Evolutionary conservation across 2,329 filamentous ascomycete species (phyloP), one percentile per base, ranked within the genome.

Genomic region (Trichoderma atroviride): DNA sequence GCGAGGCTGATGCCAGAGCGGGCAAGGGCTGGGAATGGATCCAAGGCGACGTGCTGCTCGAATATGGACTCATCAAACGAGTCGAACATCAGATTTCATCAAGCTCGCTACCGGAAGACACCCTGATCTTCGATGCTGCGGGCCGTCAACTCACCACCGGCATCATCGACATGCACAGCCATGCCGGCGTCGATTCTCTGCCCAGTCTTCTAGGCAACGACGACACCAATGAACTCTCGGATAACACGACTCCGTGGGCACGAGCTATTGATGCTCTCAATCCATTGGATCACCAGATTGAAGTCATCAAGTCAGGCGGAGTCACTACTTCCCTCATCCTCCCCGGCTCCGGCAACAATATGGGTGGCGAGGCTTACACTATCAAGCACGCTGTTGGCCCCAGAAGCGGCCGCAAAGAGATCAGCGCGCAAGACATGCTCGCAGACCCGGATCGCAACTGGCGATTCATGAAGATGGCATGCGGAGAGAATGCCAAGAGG

Each of bases 391-490:
- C 89, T 11, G 86, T 91, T 13, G 89, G 89, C 24, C 83, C 82
- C 68, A 73, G 81, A 0, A 85, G 90, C 72, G 88, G 89, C 4
- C 85, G 89, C 27, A 80, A 83, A 19, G 89, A 92, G 76, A 85
- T 89, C 55, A 90, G 88, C 65, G 87, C 86, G 2, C 79, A 83
- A 29, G 87, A 91, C 72, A 83, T 92, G 81, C 81, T 92, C 11
- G 89, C 90, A 1, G 88, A 91, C 63, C 89, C 89, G 0, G 88
- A 90, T 53, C 82, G 83, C 27, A 86, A 82, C 70, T 90, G 89
- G 86, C 84, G 90, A 24, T 92, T 91, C 77, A 90, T 92, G 84
- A 92, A 92, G 80, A 92, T 92, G 89, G 90, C 90, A 0, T 92
- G 89, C 72, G 90, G 90, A 43, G 90, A 92, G 78, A 92, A 92